These are phyloP conservation scores for Scheffersomyces quercinus DNA, from an alignment of 1,139 yeast species.

Conservation along the genomic window DNA sequence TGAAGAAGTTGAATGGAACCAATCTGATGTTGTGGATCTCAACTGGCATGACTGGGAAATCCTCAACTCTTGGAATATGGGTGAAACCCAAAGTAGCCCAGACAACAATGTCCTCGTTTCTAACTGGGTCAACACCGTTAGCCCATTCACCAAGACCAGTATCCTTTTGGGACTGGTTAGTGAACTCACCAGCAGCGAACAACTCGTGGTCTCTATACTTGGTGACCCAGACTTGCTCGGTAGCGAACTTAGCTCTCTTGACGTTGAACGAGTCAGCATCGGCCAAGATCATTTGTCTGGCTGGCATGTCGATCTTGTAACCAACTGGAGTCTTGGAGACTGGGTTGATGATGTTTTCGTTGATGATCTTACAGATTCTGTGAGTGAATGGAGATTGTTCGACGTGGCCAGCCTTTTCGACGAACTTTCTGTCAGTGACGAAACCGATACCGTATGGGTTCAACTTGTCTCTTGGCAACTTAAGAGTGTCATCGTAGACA, in stretches of 20 bases:
- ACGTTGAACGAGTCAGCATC: conserved; percentile 60
- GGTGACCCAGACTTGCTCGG: conserved; percentile 77
- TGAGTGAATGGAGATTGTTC: conserved; percentile 78
- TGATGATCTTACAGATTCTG: conserved; percentile 77
- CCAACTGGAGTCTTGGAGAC: conserved; percentile 78
- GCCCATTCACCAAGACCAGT: conserved; percentile 69
- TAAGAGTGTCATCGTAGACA: conserved; percentile 71
- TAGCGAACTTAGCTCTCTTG: conserved; percentile 70
- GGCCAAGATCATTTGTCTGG: conserved; percentile 75
- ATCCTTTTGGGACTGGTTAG: conserved; percentile 69
- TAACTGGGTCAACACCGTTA: conserved; percentile 66
- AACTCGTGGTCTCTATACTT: conserved; percentile 68
- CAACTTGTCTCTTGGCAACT: conserved; percentile 54
- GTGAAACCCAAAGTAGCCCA: conserved; percentile 91
- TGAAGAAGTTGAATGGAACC: conserved; percentile 77
- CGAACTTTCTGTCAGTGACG: conserved; percentile 59
- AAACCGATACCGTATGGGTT: conserved; percentile 81
- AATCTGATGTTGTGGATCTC: conserved; percentile 71
- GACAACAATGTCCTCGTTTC: conserved; percentile 78
- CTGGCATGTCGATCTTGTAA: conserved; percentile 77
- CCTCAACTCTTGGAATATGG: conserved; percentile 86
- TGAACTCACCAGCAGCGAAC: conserved; percentile 78
- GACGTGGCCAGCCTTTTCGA: conserved; percentile 72
- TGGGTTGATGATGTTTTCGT: conserved; percentile 77
- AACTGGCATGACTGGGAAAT: conserved; percentile 92